Conservation (phyloP, 495 filamentous ascomycete species). For the Hyaloscypha hepaticicola region DNA sequence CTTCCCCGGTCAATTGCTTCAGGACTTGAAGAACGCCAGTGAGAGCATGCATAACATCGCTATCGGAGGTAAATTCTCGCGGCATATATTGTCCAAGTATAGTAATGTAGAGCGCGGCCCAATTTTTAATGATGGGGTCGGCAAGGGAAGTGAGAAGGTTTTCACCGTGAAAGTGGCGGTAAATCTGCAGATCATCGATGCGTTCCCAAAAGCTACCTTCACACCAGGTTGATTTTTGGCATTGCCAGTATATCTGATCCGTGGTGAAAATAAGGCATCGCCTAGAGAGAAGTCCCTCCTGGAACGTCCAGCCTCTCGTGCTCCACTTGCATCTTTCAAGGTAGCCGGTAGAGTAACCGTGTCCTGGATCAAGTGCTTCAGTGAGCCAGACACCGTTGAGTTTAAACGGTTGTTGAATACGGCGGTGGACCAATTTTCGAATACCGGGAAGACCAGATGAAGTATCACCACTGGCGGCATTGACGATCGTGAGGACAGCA, state of each 20-base stretch:
- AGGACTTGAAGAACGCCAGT: conserved; percentile 5
- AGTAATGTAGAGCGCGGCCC: not conserved
- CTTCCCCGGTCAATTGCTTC: not conserved
- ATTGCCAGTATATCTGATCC: not conserved
- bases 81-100: not conserved
- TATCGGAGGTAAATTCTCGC: not conserved
- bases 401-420: not conserved
- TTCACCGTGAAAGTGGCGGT: not conserved
- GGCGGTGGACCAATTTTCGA: not conserved
- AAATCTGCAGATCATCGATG: not conserved
- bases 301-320: not conserved
- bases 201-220: conserved; percentile 6
- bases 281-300: not conserved
- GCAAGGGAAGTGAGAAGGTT: not conserved
- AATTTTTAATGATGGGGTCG: conserved; percentile 1
- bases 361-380: not conserved
- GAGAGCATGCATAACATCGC: conserved; percentile 5
- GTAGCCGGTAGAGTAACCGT: not conserved
- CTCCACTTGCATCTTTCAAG: not conserved
- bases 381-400: not conserved
- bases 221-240: not conserved
- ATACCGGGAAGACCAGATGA: not conserved
- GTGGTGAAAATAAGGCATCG: not conserved
- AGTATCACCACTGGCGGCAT: not conserved
- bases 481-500: not conserved